Evolutionary conservation across 116 monocot species (phyloP), one percentile per base, ranked within the genome.

Genomic region (Phalaenopsis hybrid): DNA sequence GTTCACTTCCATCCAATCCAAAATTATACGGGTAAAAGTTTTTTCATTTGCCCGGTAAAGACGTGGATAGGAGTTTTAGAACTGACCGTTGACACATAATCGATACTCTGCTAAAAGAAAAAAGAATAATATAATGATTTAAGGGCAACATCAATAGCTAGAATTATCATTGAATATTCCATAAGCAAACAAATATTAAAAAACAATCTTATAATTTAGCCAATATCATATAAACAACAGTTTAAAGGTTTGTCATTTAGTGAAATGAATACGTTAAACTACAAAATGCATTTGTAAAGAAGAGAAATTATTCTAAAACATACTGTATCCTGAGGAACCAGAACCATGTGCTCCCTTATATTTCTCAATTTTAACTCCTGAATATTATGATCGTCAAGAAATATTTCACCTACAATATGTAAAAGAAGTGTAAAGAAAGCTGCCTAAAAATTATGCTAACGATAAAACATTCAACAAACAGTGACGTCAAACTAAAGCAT

Each of bases 281-380:
- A 65, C 8, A 65, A 21, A 65, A 65, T 13, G 16, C 4, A 37
- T 13, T 44, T 68, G 20, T 25, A 76, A 76, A 34, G 28, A 46
- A 78, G 28, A 52, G 25, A 67, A 28, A 67, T 28, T 21, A 67
- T 68, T 77, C 43, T 16, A 17, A 46, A n/a, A 88, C 96, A 81
- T 89, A 94, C 94, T 44, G 83, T 84, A 48, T 96, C 96, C 81
- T 96, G 96, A 48, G 91, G 90, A 84, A 96, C 91, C 28, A 96
- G 85, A 78, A 68, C 81, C 49, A 96, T 83, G 68, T 96, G 94
- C 44, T 82, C 86, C 52, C 96, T 91, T 44, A 96, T 77, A 85
- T 89, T 88, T 87, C 63, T 85, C 79, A 94, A 73, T 74, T 41
- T 79, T 46, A 94, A 57, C 23, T 88, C 86, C 61, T 79, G 88